These are phyloP conservation scores for Mycena citricolor DNA, from an alignment of 1,284 basidiomycete species.

Conservation along the genomic window DNA sequence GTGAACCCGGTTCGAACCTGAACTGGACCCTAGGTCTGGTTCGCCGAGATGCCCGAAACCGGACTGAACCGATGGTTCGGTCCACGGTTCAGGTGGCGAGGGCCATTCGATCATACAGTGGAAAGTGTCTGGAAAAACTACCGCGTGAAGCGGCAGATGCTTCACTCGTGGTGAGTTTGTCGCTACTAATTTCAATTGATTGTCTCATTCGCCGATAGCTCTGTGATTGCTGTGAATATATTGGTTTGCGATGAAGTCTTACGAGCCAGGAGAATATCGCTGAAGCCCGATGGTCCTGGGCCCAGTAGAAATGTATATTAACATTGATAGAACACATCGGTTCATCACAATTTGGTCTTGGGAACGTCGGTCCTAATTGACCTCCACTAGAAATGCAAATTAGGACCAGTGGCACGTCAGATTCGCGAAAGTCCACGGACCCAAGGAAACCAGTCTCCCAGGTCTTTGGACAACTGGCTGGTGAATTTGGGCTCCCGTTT, in stretches of 20 bases:
- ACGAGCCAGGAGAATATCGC: conserved; percentile 87
- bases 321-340: too few relatives aligned
- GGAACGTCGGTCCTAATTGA: too few relatives aligned
- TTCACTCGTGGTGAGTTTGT: conserved; percentile 85
- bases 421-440: too few relatives aligned
- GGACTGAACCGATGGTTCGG: too few relatives aligned
- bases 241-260: conserved; percentile 95
- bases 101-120: conserved; percentile 94
- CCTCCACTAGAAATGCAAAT: too few relatives aligned
- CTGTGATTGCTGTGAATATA: conserved; percentile 96
- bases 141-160: conserved; percentile 97
- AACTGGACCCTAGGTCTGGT: too few relatives aligned
- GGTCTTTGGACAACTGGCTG: conserved; percentile 41
- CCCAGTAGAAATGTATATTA: too few relatives aligned
- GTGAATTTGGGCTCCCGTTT: conserved; percentile 43
- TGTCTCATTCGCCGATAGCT: conserved; percentile 48
- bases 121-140: conserved; percentile 99
- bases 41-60: too few relatives aligned
- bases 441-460: conserved; percentile 50
- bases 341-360: too few relatives aligned
- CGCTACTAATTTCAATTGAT: conserved; percentile 5
- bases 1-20: too few relatives aligned
- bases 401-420: too few relatives aligned
- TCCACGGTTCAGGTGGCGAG: too few relatives aligned
- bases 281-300: conserved; percentile 83